A percentile compares a stretch with the other conserved stretches of the same genome.
phyloP scores from a whole-genome alignment of 2,329 filamentous ascomycete genomes.

The Aspergillus sp. region DNA sequence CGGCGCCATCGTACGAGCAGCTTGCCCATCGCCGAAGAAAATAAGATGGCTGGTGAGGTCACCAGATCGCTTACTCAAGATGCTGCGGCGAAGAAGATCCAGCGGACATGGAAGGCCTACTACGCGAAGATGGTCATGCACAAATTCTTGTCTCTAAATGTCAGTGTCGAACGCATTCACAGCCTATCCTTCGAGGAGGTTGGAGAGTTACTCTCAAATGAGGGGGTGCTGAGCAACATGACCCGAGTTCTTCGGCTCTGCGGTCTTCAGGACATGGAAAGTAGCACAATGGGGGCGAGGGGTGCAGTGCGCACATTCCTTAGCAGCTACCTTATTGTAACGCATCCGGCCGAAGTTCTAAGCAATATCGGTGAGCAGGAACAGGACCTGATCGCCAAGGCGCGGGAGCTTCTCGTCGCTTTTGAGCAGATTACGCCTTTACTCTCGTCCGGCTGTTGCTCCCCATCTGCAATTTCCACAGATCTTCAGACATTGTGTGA shows the following conservation, averaged over 20 bases:
- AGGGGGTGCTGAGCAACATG: slow-evolving; percentile 49
- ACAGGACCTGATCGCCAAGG: slow-evolving; percentile 57
- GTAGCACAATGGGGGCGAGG: slow-evolving; percentile 42
- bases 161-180: slow-evolving; percentile 50
- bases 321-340: slow-evolving; percentile 59
- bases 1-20: slow-evolving; percentile 51
- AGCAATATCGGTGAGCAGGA: slow-evolving; percentile 60
- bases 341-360: slow-evolving; percentile 57
- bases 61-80: slow-evolving; percentile 43
- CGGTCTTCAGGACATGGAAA: slow-evolving; percentile 49
- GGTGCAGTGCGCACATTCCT: slow-evolving; percentile 58
- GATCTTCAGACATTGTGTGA: slow-evolving; percentile 48
- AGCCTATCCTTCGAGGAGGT: slow-evolving; percentile 56
- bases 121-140: slow-evolving; percentile 45
- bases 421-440: slow-evolving; percentile 52
- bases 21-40: slow-evolving; percentile 41
- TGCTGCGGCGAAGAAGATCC: slow-evolving; percentile 53
- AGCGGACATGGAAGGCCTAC: slow-evolving; percentile 53
- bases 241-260: slow-evolving; percentile 54
- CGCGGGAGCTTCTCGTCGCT: slow-evolving; percentile 52
- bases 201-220: slow-evolving; percentile 50
- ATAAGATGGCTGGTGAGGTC: slow-evolving; percentile 31
- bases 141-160: slow-evolving; percentile 46
- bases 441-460: slow-evolving; percentile 40
- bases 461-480: slow-evolving; percentile 39